These are phyloP conservation scores for Phascolomyces articulosus DNA, from an alignment of 371 early-diverging fungal species.

Conservation along the genomic window DNA sequence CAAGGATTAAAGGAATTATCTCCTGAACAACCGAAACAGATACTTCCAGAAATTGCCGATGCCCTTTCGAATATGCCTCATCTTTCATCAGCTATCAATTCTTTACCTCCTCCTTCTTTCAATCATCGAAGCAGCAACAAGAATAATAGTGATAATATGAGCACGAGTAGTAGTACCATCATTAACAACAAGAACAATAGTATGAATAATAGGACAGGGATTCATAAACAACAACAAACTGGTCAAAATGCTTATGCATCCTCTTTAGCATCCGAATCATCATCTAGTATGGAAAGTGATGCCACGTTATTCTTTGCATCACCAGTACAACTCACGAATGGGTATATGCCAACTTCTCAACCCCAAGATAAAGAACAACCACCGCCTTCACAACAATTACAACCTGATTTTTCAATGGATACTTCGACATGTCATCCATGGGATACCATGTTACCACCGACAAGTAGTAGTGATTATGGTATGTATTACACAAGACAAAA, in stretches of 20 bases:
- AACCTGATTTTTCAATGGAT: neutral
- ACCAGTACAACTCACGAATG: constrained; percentile 12
- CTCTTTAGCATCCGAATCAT: constrained; percentile 4
- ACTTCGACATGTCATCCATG: constrained; percentile 23
- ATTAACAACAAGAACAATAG: constrained; percentile 19
- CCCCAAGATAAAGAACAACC: constrained; percentile 7
- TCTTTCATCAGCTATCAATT: neutral
- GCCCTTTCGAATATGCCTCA: constrained; percentile 14
- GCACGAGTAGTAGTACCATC: neutral
- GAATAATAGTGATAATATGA: constrained; percentile 18
- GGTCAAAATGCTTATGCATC: neutral
- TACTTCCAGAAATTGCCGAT: neutral
- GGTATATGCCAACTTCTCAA: neutral
- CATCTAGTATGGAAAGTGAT: neutral
- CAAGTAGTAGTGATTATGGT: constrained; percentile 14
- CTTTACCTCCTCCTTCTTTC: neutral
- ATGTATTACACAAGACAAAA: neutral
- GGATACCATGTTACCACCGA: constrained; percentile 18
- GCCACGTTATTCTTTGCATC: neutral
- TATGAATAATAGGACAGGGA: too few relatives aligned
- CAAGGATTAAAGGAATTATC: constrained; percentile 33
- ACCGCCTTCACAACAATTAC: too few relatives aligned
- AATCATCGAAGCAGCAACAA: constrained; percentile 15
- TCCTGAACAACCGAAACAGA: neutral
- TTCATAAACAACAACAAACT: constrained; percentile 9